A percentile compares a stretch with the other conserved stretches of the same genome.
phyloP scores from a whole-genome alignment of 805 yeast species.

The Starmerella stigmatis region DNA sequence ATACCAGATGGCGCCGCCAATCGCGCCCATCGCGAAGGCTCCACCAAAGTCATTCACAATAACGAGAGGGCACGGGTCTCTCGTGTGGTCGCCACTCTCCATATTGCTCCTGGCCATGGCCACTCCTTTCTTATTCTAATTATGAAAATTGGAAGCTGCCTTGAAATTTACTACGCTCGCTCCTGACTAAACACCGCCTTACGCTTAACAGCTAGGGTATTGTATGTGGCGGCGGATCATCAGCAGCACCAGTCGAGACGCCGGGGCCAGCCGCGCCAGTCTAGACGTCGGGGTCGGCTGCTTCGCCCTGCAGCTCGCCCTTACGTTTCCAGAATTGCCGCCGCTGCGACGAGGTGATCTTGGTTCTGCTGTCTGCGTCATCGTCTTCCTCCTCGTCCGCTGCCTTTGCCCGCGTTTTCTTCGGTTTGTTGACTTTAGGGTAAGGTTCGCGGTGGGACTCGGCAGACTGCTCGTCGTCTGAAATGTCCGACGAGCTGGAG shows the following conservation, averaged over 20 bases:
- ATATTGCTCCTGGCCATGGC: conserved; percentile 6
- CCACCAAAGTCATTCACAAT: conserved; percentile 96
- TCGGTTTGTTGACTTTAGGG: not conserved
- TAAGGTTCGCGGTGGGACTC: not conserved
- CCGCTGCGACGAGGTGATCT: conserved; percentile 13
- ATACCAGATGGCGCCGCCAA: conserved; percentile 98
- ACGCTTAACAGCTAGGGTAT: conserved; percentile 4
- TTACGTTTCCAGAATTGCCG: conserved; percentile 21
- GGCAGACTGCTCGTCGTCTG: not conserved
- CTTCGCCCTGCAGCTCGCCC: conserved; percentile 7
- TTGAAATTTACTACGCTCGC: not conserved
- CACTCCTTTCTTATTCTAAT: not conserved
- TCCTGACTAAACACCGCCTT: conserved; percentile 8
- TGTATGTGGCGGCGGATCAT: no score
- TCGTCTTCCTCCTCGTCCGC: conserved; percentile 3
- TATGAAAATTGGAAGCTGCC: not conserved
- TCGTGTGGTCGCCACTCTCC: conserved; percentile 71
- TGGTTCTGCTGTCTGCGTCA: conserved; percentile 21
- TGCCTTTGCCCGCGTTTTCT: not conserved
- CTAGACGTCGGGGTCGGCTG: not conserved
- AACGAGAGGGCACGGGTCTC: conserved; percentile 98
- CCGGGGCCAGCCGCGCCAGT: not conserved
- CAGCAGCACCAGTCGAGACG: no score
- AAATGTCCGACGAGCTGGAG: conserved; percentile 2
- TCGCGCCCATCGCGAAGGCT: conserved; percentile 97